Evolutionary conservation across 495 filamentous ascomycete genomes (phyloP), one percentile per base, ranked within the genome.

Genomic region (Hyaloscypha variabilis): DNA sequence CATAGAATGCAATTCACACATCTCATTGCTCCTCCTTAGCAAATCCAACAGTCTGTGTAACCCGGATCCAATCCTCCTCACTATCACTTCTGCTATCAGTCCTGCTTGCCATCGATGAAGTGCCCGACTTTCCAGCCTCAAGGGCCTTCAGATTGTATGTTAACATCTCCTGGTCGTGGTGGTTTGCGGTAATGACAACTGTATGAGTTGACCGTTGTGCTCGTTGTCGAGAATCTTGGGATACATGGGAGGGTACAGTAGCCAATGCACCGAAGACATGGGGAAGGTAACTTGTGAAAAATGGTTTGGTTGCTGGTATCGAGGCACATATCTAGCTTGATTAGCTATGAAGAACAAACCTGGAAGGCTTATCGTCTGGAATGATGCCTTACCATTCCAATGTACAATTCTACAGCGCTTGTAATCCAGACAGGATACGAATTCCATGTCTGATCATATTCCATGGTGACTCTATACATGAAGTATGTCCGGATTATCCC

Each of bases 391-490:
- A 89, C 86, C 72, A 89, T 76, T 25, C 83, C 87, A 29, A 89
- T 65, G 65, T 84, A 83, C 19, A 89, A 80, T 67, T 89, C 87
- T 2, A 90, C 68, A 8, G 78, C 72, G 14, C 82, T 81, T 5
- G 79, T 74, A 17, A 88, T 76, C 73, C 85, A 82, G 1, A 83
- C 72, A 1, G 78, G 76, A 81, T 82, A 88, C 5, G 75, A 75
- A 55, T 76, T 64, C 86, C 86, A 89, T 28, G 82, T 83, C 21
- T 73, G 63, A 64, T 88, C 86, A 62, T 79, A 81, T 10, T 62
- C 24, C 11, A 46, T 34, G 11, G 30, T 66, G 26, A 56, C 63
- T 64, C 53, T 8, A 53, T 34, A 54, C 54, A 58, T 68, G 62
- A 72, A 42, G 76, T 78, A 49, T 70, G 81, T 88, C 58, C 87